These are phyloP conservation scores for Mikania micrantha DNA, from an alignment of 129 eudicot genomes.

Conservation along the genomic window DNA sequence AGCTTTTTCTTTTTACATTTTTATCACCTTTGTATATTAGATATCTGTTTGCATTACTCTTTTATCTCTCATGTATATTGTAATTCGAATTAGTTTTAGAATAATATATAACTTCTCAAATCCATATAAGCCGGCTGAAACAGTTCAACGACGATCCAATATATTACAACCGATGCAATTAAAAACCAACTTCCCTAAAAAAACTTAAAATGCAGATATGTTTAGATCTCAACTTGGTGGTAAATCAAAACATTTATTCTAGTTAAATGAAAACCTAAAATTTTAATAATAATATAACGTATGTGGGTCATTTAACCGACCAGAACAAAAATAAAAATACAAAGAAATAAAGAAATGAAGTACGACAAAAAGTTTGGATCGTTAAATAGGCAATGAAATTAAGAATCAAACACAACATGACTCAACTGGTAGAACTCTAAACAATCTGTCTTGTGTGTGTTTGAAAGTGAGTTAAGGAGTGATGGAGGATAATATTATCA, in stretches of 20 bases:
- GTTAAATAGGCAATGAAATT: not conserved
- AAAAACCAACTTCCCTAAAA: not conserved
- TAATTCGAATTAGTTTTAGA: no score
- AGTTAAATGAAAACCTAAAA: not conserved
- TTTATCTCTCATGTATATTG: no score
- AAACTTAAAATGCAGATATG: not conserved
- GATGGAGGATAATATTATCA: conserved; percentile 20
- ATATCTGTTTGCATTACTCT: no score
- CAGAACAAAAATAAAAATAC: not conserved
- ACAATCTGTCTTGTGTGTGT: not conserved
- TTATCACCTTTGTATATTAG: no score
- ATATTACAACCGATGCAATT: not conserved
- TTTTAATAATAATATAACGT: no score
- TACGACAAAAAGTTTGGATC: not conserved
- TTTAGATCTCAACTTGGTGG: not conserved
- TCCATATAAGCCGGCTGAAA: no score
- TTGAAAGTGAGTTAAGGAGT: not conserved
- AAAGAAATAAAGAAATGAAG: not conserved
- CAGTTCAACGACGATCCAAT: no score
- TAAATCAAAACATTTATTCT: not conserved
- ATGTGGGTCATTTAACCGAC: not conserved
- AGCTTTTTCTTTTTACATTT: no score
- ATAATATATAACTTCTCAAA: no score
- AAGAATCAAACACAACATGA: conserved; percentile 9
- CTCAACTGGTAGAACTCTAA: not conserved